Conservation (phyloP, 2,329 filamentous ascomycete species). For the Beauveria asiatica region DNA sequence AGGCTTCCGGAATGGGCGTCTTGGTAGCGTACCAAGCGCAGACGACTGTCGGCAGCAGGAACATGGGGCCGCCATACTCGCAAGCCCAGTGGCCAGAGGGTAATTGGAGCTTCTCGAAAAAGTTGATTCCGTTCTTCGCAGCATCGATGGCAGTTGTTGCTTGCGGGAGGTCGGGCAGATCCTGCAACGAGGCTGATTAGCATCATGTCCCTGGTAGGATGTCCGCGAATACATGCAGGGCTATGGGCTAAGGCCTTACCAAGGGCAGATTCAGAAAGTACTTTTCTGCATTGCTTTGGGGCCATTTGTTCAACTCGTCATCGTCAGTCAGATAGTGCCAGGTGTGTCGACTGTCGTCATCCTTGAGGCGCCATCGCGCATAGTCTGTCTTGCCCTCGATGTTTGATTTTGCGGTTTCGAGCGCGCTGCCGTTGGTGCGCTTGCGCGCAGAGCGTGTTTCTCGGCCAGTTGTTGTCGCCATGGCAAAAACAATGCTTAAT, state of each 20-base stretch:
- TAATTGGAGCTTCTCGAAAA: conserved; percentile 85
- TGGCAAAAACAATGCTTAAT: conserved; percentile 10
- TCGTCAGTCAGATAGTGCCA: conserved; percentile 86
- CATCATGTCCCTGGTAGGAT: neutral
- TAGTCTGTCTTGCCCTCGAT: conserved; percentile 62
- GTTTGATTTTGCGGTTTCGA: conserved; percentile 36
- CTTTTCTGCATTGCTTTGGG: conserved; percentile 82
- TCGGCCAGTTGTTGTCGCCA: conserved; percentile 23
- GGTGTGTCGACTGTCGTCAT: conserved; percentile 78
- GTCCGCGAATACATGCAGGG: neutral
- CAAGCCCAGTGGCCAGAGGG: conserved; percentile 90
- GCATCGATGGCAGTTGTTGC: conserved; percentile 67
- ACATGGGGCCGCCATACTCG: conserved; percentile 97
- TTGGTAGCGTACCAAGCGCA: conserved; percentile 84
- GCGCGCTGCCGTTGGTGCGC: conserved; percentile 29
- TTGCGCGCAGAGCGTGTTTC: conserved; percentile 32
- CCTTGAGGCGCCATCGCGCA: conserved; percentile 72
- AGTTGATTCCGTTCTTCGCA: conserved; percentile 73
- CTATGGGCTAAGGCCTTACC: conserved; percentile 37
- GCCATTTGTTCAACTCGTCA: conserved; percentile 65
- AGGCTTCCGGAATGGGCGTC: conserved; percentile 71
- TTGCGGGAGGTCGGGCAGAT: conserved; percentile 61
- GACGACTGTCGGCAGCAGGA: conserved; percentile 78
- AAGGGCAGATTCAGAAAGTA: conserved; percentile 74
- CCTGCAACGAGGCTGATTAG: conserved; percentile 37